Conservation (phyloP, 2,329 filamentous ascomycete species). For the Aspergillus pseudonomiae region DNA sequence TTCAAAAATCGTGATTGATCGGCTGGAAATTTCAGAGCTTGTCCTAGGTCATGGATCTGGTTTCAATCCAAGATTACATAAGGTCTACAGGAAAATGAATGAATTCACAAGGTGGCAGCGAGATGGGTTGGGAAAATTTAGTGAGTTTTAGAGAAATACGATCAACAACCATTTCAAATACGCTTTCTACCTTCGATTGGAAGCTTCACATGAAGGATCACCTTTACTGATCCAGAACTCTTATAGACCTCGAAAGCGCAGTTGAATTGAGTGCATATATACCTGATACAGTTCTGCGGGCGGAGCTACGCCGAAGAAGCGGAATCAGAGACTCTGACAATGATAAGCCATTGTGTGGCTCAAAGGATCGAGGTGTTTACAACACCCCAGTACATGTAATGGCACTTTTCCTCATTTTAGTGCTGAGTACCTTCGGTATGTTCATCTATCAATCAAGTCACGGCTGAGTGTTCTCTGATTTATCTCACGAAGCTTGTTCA, state of each 20-base stretch:
- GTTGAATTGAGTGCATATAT: slow-evolving; percentile 32
- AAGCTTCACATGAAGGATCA: background rate
- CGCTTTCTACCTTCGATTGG: background rate
- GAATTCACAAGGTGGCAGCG: slow-evolving; percentile 2
- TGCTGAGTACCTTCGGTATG: slow-evolving; percentile 51
- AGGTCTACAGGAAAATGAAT: background rate
- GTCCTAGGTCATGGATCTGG: slow-evolving; percentile 5
- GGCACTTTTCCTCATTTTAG: slow-evolving; percentile 67
- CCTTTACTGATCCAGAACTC: background rate
- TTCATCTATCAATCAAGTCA: background rate
- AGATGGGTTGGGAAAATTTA: background rate
- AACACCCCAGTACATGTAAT: slow-evolving; percentile 69
- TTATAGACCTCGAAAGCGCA: slow-evolving; percentile 25
- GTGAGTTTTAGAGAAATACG: background rate
- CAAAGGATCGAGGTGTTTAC: slow-evolving; percentile 51
- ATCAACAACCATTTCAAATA: background rate
- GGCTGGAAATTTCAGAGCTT: background rate
- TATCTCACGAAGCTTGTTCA: slow-evolving; percentile 54
- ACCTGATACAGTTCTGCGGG: slow-evolving; percentile 36
- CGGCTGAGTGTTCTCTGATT: slow-evolving; percentile 13
- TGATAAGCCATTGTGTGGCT: slow-evolving; percentile 39
- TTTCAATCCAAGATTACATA: background rate
- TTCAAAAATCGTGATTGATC: no score
- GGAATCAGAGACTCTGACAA: slow-evolving; percentile 19
- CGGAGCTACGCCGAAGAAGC: slow-evolving; percentile 36